Conservation (phyloP, 2,329 filamentous ascomycete species). For the Epichloe sibirici region DNA sequence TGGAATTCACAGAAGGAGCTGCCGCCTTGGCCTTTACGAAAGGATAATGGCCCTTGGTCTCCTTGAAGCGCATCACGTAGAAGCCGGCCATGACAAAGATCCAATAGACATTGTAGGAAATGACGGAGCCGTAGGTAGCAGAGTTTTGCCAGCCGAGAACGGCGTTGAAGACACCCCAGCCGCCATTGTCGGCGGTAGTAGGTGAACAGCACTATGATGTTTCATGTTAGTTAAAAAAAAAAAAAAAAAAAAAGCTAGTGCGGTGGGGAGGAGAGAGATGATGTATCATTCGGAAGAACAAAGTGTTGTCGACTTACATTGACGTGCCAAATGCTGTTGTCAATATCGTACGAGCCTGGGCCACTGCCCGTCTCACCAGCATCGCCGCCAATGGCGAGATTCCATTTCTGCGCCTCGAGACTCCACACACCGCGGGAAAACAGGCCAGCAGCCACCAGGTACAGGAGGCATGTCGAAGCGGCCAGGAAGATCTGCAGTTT, state of each 20-base stretch:
- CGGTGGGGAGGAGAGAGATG: too few relatives aligned
- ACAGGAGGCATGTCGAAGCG: constrained; percentile 68
- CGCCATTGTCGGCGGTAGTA: constrained; percentile 56
- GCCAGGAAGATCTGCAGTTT: constrained; percentile 64
- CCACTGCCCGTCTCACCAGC: constrained; percentile 40
- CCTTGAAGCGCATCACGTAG: constrained; percentile 51
- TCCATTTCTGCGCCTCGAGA: constrained; percentile 60
- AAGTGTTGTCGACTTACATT: constrained; percentile 40
- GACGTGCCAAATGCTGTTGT: constrained; percentile 69
- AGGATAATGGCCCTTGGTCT: constrained; percentile 40
- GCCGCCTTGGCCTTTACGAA: constrained; percentile 24
- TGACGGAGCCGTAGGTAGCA: constrained; percentile 75
- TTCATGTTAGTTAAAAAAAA: not conserved
- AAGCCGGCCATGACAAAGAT: constrained; percentile 61
- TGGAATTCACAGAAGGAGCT: constrained; percentile 9
- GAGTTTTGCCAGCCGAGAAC: constrained; percentile 82
- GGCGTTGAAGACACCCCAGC: constrained; percentile 81
- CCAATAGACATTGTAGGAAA: constrained; percentile 87
- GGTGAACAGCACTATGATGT: constrained; percentile 60
- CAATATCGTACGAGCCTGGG: constrained; percentile 68
- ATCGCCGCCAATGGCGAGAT: constrained; percentile 47
- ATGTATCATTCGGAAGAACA: too few relatives aligned
- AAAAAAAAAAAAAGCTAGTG: not conserved
- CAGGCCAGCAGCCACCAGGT: constrained; percentile 71
- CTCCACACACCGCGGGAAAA: constrained; percentile 69